Evolutionary conservation across 176 grass and related monocot species (phyloP).

Genomic region (Cenchrus fungigraminus): DNA sequence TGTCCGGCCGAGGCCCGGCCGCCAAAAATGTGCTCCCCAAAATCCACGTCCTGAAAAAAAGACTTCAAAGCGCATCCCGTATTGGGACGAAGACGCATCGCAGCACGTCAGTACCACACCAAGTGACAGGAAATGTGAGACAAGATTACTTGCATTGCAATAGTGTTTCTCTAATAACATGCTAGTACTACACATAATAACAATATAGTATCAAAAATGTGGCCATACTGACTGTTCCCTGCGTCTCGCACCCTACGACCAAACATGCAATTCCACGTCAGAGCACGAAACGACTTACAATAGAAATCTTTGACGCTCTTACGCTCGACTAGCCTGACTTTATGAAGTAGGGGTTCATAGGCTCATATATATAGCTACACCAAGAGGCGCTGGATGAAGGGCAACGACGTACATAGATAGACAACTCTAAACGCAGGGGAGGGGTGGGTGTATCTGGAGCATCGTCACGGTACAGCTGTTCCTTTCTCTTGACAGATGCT

Average conservation of each 20-base stretch:
- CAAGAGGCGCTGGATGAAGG: slow-evolving; percentile 13
- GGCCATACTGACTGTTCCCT: slow-evolving; percentile 9
- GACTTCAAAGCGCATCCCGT: too few relatives aligned
- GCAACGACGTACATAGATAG: slow-evolving; percentile 27
- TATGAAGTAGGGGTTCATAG: not conserved
- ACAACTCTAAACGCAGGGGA: not conserved
- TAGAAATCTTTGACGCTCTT: slow-evolving; percentile 4
- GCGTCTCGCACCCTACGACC: slow-evolving; percentile 29
- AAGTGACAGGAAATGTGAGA: not conserved
- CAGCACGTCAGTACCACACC: too few relatives aligned
- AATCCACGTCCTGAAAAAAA: too few relatives aligned
- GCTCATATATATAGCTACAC: not conserved
- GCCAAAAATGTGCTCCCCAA: too few relatives aligned
- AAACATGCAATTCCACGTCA: not conserved
- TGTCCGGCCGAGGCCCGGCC: too few relatives aligned
- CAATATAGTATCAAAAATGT: slow-evolving; percentile 53
- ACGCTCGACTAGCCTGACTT: slow-evolving; percentile 10
- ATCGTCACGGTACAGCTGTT: slow-evolving; percentile 14
- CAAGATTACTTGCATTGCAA: slow-evolving; percentile 5
- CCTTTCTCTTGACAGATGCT: slow-evolving; percentile 16
- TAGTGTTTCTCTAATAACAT: not conserved
- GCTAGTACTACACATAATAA: slow-evolving; percentile 2
- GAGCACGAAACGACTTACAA: not conserved
- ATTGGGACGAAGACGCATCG: too few relatives aligned
- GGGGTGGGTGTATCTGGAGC: not conserved